phyloP scores from a whole-genome alignment of 2,329 filamentous ascomycete genomes.

The Pyricularia sp. region DNA sequence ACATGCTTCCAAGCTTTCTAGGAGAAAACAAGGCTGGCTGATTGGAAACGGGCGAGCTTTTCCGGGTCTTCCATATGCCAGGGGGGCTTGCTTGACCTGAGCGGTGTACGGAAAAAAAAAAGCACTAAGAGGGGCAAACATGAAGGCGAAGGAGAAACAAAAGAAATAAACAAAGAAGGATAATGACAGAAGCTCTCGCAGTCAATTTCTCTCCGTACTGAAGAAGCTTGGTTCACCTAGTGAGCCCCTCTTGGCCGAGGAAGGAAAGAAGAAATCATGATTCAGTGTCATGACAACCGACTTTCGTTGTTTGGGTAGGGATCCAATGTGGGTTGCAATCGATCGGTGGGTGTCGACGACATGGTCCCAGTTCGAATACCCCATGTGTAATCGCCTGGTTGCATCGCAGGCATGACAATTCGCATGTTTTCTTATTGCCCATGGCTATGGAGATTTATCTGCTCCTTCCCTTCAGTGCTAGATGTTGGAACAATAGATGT shows the following conservation, averaged over 20 bases:
- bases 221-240: neutral
- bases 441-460: too few relatives aligned
- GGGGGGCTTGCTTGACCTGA: neutral
- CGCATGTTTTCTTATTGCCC: too few relatives aligned
- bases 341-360: too few relatives aligned
- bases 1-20: neutral
- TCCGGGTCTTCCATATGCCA: neutral
- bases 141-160: neutral
- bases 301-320: too few relatives aligned
- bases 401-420: too few relatives aligned
- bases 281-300: neutral
- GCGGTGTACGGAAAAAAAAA: neutral
- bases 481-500: too few relatives aligned
- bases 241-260: neutral
- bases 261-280: neutral
- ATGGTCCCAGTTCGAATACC: too few relatives aligned
- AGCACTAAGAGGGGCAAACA: neutral
- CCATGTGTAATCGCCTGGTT: too few relatives aligned
- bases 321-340: too few relatives aligned
- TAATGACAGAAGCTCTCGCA: neutral
- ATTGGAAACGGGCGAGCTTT: neutral
- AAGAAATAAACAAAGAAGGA: neutral
- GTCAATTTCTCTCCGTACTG: neutral
- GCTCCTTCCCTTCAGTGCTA: too few relatives aligned
- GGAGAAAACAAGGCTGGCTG: neutral